Conservation (phyloP, 2,329 filamentous ascomycete species). For the Penicillium nordicum region DNA sequence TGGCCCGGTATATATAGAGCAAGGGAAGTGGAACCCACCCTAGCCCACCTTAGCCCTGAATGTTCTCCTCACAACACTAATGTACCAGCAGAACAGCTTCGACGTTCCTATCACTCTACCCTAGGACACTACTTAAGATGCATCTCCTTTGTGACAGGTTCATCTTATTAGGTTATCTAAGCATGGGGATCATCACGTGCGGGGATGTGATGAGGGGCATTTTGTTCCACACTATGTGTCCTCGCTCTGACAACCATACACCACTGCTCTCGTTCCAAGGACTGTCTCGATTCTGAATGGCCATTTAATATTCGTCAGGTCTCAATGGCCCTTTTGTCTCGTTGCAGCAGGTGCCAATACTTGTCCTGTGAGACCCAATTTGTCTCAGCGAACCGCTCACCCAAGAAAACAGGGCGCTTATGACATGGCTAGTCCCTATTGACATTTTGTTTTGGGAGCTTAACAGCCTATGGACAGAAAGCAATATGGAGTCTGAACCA, state of each 20-base stretch:
- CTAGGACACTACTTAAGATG: neutral
- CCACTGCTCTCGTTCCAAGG: neutral
- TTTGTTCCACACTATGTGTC: slow-evolving; percentile 7
- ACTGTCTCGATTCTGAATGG: slow-evolving; percentile 5
- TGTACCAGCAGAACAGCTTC: neutral
- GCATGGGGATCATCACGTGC: slow-evolving; percentile 15
- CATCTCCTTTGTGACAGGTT: neutral
- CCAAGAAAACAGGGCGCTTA: slow-evolving; percentile 34
- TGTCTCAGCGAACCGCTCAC: slow-evolving; percentile 33
- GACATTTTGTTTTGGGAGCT: slow-evolving; percentile 27
- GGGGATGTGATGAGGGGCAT: slow-evolving; percentile 18
- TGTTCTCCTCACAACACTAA: neutral
- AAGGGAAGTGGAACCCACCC: neutral
- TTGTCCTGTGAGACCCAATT: slow-evolving; percentile 18
- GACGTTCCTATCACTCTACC: neutral
- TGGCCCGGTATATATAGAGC: neutral
- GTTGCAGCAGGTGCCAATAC: slow-evolving; percentile 8
- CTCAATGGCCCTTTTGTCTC: slow-evolving; percentile 4
- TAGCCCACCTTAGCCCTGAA: neutral
- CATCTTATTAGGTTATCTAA: slow-evolving; percentile 6
- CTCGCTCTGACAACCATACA: slow-evolving; percentile 2
- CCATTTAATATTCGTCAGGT: neutral
- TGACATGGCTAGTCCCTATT: slow-evolving; percentile 27
- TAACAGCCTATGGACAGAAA: slow-evolving; percentile 19
- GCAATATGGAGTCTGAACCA: slow-evolving; percentile 15